Evolutionary conservation across 1,139 yeast species (phyloP), one percentile per base, ranked within the genome.

Genomic region (Barnettozyma hawaiiensis): DNA sequence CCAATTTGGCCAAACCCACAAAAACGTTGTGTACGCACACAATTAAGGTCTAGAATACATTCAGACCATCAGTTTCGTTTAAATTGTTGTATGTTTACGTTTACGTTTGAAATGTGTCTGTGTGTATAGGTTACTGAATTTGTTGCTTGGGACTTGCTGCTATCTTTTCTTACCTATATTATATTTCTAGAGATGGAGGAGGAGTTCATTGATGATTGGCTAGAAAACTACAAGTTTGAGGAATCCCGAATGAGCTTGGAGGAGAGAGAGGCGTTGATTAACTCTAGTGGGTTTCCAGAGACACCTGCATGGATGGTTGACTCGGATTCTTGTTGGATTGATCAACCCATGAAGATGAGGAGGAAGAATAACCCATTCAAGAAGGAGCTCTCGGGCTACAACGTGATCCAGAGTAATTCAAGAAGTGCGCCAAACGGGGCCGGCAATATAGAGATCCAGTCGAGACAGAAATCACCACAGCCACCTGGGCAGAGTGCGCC

Each of bases 121-220:
- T n/a, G n/a, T n/a, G n/a, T n/a, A n/a, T n/a, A n/a, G n/a, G n/a
- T n/a, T n/a, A n/a, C n/a, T n/a, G n/a, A n/a, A n/a, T n/a, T n/a
- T n/a, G n/a, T n/a, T n/a, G n/a, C n/a, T n/a, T n/a, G n/a, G 16
- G 29, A n/a, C n/a, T 10, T 26, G 15, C 29, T 31, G 21, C 19
- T 31, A 31, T 19, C 19, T 31, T 27, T 27, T 5, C 14, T 27
- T 19, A 32, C 11, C 24, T 11, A 32, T n/a, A n/a, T n/a, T n/a
- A n/a, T n/a, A n/a, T n/a, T n/a, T n/a, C n/a, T n/a, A n/a, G n/a
- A n/a, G n/a, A n/a, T 21, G 12, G 9, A 9, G 16, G 43, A 42
- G 48, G 37, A 35, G 10, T 35, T 19, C n/a, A 43, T 45, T 32
- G 46, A 42, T 5, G 26, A 38, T 7, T 46, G 49, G 49, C 45